These are phyloP conservation scores for Daldinia sp. DNA, from an alignment of 2,329 filamentous ascomycete genomes.

Conservation along the genomic window DNA sequence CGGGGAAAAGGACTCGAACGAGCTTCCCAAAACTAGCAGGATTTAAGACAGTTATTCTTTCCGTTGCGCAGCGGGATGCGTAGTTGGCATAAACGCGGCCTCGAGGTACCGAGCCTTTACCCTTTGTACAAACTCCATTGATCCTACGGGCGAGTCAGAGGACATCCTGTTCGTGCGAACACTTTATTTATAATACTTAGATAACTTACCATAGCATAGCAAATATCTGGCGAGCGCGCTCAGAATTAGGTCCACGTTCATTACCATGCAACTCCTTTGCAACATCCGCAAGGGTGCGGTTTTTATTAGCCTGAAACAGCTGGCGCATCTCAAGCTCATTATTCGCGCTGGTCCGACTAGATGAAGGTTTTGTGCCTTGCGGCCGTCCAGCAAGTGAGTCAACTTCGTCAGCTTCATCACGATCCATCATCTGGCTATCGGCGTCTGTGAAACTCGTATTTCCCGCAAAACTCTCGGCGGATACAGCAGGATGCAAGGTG, in stretches of 20 bases:
- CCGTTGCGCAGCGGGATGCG: conserved; percentile 89
- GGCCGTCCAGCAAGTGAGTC: conserved; percentile 63
- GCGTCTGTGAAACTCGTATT: conserved; percentile 68
- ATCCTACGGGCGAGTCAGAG: conserved; percentile 67
- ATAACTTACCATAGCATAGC: conserved; percentile 84
- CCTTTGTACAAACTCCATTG: conserved; percentile 76
- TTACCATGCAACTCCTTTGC: conserved; percentile 82
- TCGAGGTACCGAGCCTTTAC: conserved; percentile 87
- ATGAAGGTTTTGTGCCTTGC: conserved; percentile 65
- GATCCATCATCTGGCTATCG: conserved; percentile 71
- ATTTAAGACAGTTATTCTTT: conserved; percentile 94
- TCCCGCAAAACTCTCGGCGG: conserved; percentile 64
- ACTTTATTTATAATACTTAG: neutral
- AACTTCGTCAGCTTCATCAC: conserved; percentile 69
- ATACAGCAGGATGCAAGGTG: conserved; percentile 63
- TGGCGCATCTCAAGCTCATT: conserved; percentile 86
- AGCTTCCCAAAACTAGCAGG: conserved; percentile 98
- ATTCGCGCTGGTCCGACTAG: conserved; percentile 76
- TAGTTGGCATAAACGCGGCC: conserved; percentile 97
- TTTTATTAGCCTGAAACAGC: conserved; percentile 76
- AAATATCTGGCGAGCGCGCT: conserved; percentile 86
- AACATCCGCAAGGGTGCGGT: conserved; percentile 76
- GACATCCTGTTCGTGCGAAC: neutral
- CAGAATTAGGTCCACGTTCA: conserved; percentile 82
- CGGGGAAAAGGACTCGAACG: conserved; percentile 94